A percentile compares a stretch with the other conserved stretches of the same genome.
These are phyloP conservation scores for Perkinsus chesapeaki DNA, from an alignment of 169 alveolate genomes.

Conservation along the genomic window DNA sequence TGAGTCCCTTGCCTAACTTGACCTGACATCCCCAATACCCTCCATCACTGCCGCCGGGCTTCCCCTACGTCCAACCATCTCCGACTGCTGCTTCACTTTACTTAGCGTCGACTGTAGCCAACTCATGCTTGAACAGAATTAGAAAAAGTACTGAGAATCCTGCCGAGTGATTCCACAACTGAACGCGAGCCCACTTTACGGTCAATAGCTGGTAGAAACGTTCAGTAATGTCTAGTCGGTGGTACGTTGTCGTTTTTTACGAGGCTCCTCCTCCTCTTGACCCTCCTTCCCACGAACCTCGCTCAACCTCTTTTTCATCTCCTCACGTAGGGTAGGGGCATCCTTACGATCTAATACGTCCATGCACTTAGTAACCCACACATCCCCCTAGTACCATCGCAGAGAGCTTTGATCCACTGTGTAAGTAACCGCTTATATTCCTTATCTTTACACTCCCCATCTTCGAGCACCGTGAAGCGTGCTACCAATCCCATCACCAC, in stretches of 20 bases:
- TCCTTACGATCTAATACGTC: neutral
- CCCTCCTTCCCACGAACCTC: neutral
- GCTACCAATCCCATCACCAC: neutral
- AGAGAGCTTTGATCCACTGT: neutral
- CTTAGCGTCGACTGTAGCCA: neutral
- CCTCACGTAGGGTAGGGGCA: neutral
- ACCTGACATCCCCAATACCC: neutral
- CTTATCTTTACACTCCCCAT: neutral
- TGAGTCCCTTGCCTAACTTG: neutral
- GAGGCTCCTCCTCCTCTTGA: neutral
- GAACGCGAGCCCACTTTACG: no score
- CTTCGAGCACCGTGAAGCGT: neutral
- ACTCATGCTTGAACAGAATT: neutral
- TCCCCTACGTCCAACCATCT: neutral
- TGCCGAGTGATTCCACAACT: neutral
- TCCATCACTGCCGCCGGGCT: neutral
- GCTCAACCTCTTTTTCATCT: neutral
- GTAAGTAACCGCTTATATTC: neutral
- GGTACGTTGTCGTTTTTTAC: neutral
- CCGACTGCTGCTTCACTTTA: neutral
- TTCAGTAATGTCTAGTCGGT: neutral
- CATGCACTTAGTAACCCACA: neutral
- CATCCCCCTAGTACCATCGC: neutral
- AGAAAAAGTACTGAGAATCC: no score
- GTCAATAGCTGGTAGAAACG: constrained; percentile 1